Base-by-base conservation (phyloP, 192 early-diverging fungal genomes). In the Backusella psychrophila region DNA sequence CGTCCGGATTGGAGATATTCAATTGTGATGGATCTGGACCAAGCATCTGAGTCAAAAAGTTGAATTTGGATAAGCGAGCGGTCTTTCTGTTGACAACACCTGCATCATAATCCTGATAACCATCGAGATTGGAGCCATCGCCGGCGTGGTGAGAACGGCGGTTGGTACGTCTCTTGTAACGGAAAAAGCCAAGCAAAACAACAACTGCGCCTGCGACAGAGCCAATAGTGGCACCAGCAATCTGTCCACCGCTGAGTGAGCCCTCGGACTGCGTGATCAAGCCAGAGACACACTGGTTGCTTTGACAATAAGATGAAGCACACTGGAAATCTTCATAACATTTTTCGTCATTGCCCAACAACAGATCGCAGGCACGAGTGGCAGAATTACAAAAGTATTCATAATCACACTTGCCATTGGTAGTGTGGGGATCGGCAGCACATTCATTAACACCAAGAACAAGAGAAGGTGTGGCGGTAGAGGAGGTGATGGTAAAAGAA, bases 311-410 rank as follows among this genome's bases (percentile, higher is more conserved):
- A 2, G 12, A 5, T 3, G 74, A 75, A 8, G 42, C 33, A 44
- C 74, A 75, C 26, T 75, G 74, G 65, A 75, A 75, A 33, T 75
- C 74, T 67, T 75, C 74, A n/a, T 66, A 75, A 67, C 74, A 75
- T 21, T 66, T 38, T 6, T 31, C 29, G 9, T 65, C 74, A 75
- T 42, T 66, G 36, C 6, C 33, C 26, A 42, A 17, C 4, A 75
- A 31, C 9, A 38, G 12, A 17, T 66, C 65, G 29, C 74, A 75
- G 14, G 56, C 7, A 9, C 35, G 35, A 14, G 42, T 23, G 14
- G 74, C 74, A 4, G 74, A 59, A 26, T 75, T 75, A 44, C 74
- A 75, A 38, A 66, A 75, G 74, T 65, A 66, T 35, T 75, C 38
- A 65, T 65, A 35, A 31, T 59, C 36, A 67, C 74, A 75, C 14